Evolutionary conservation across 2,329 filamentous ascomycete genomes (phyloP).

Genomic region (Diplodia sapinea): DNA sequence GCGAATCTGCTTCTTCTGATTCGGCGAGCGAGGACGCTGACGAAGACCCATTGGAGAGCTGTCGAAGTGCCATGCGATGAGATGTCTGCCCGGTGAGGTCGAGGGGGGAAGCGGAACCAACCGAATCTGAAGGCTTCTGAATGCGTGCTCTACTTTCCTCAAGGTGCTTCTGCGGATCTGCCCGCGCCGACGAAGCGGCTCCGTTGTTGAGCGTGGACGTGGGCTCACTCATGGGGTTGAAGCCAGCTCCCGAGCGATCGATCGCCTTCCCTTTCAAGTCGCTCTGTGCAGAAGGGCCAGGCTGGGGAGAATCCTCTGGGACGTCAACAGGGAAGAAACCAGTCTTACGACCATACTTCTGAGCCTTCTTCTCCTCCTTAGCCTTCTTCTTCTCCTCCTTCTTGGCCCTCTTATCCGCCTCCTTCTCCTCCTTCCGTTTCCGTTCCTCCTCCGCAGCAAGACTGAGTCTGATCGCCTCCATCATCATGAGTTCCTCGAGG

Average conservation of each 20-base stretch:
- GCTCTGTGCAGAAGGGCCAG: slow-evolving; percentile 59
- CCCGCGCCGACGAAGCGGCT: slow-evolving; percentile 38
- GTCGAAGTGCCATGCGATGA: slow-evolving; percentile 73
- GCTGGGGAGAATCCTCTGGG: slow-evolving; percentile 42
- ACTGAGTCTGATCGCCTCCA: slow-evolving; percentile 90
- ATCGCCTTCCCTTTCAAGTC: slow-evolving; percentile 57
- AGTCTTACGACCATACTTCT: slow-evolving; percentile 70
- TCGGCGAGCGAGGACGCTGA: slow-evolving; percentile 72
- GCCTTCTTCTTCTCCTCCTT: slow-evolving; percentile 79
- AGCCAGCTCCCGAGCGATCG: slow-evolving; percentile 50
- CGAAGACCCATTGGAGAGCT: slow-evolving; percentile 87
- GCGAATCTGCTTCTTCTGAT: slow-evolving; percentile 38
- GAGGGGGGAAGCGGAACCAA: slow-evolving; percentile 53
- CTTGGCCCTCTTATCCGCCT: slow-evolving; percentile 80
- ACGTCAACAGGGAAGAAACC: slow-evolving; percentile 50
- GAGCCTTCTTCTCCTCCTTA: slow-evolving; percentile 68
- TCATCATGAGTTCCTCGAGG: slow-evolving; percentile 97
- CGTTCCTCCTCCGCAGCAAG: slow-evolving; percentile 92
- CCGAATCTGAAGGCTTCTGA: slow-evolving; percentile 37
- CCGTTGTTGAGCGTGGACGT: slow-evolving; percentile 49
- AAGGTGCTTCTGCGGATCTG: slow-evolving; percentile 53
- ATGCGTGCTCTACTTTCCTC: slow-evolving; percentile 52
- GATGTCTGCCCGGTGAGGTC: slow-evolving; percentile 42
- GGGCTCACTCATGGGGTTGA: slow-evolving; percentile 51
- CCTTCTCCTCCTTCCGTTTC: slow-evolving; percentile 83